These are phyloP conservation scores for Pseudogymnoascus sp. DNA, from an alignment of 2,329 filamentous ascomycete species.

Conservation along the genomic window DNA sequence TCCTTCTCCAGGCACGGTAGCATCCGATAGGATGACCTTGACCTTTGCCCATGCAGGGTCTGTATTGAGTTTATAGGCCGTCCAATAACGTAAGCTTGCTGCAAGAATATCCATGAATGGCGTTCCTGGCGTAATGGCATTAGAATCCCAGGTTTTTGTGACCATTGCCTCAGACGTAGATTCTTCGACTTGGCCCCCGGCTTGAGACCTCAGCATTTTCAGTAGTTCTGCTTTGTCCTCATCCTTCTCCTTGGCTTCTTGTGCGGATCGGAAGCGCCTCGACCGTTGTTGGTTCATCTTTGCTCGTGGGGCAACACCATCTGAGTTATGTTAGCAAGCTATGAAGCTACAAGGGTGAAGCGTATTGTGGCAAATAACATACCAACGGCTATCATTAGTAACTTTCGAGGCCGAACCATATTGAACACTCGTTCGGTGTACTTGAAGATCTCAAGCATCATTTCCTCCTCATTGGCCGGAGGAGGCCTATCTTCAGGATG, in stretches of 20 bases:
- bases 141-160: slow-evolving; percentile 89
- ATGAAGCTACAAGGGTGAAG: not conserved
- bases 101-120: slow-evolving; percentile 98
- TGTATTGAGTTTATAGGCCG: slow-evolving; percentile 93
- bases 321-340: slow-evolving; percentile 36
- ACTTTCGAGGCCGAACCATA: slow-evolving; percentile 93
- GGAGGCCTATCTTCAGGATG: slow-evolving; percentile 91
- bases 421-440: slow-evolving; percentile 99
- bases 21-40: slow-evolving; percentile 98
- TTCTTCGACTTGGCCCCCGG: slow-evolving; percentile 55
- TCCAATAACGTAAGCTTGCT: slow-evolving; percentile 87
- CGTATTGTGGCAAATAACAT: slow-evolving; percentile 31
- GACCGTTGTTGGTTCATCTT: slow-evolving; percentile 99
- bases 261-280: slow-evolving; percentile 85
- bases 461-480: slow-evolving; percentile 91
- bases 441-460: slow-evolving; percentile 98
- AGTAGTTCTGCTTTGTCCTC: slow-evolving; percentile 82
- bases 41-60: slow-evolving; percentile 92
- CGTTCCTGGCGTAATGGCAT: slow-evolving; percentile 86
- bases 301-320: slow-evolving; percentile 92
- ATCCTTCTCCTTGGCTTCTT: slow-evolving; percentile 91
- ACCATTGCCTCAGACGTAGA: slow-evolving; percentile 54
- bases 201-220: slow-evolving; percentile 75
- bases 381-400: slow-evolving; percentile 97
- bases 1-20: slow-evolving; percentile 93